A percentile compares a stretch with the other conserved stretches of the same genome.
These are phyloP conservation scores for Cercospora sojina DNA, from an alignment of 2,329 filamentous ascomycete species.

Conservation along the genomic window DNA sequence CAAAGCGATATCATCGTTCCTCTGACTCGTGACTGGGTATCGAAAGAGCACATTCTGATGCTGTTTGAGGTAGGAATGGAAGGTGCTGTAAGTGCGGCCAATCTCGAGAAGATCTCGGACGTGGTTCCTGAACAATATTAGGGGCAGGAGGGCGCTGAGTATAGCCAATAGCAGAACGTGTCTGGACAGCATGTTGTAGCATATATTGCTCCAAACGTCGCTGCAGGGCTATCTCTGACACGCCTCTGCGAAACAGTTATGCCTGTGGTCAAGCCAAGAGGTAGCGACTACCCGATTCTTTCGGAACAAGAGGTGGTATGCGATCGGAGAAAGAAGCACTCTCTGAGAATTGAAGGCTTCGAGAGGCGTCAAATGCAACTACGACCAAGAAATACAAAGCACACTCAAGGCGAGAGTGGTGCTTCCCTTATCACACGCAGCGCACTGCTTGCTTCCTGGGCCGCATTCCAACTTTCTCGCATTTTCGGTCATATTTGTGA, in stretches of 20 bases:
- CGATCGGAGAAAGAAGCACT: not conserved
- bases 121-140: conserved; percentile 22
- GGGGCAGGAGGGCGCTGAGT: not conserved
- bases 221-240: not conserved
- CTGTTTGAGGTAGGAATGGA: conserved; percentile 20
- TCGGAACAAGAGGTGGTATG: not conserved
- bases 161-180: conserved; percentile 10
- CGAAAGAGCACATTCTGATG: conserved; percentile 26
- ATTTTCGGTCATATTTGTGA: not conserved
- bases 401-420: not conserved
- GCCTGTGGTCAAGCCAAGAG: not conserved
- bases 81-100: conserved; percentile 28
- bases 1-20: conserved; percentile 7
- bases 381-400: conserved; percentile 1
- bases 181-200: conserved; percentile 16
- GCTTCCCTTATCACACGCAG: not conserved
- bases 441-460: not conserved
- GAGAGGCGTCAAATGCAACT: not conserved
- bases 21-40: conserved; percentile 16
- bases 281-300: not conserved
- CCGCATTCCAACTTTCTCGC: not conserved
- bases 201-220: not conserved
- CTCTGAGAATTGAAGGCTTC: not conserved
- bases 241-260: not conserved
- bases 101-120: conserved; percentile 28